phyloP scores from a whole-genome alignment of 345 rosid genomes.

The Turritis glabra region DNA sequence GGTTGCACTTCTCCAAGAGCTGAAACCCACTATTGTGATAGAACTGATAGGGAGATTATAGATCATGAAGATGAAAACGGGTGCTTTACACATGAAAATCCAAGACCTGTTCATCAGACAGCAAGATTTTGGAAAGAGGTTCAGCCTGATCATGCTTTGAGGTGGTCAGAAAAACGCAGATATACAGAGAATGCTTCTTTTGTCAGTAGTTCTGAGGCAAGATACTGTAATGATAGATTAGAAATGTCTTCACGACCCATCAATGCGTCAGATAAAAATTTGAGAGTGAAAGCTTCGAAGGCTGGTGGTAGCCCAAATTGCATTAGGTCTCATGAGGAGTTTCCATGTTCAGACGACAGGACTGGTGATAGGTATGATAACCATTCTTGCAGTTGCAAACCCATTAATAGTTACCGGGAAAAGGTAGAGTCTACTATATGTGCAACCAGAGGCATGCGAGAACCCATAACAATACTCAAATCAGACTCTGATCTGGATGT shows the following conservation, averaged over 20 bases:
- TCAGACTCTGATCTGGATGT: conserved; percentile 57
- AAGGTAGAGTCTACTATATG: conserved; percentile 58
- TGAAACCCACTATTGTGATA: conserved; percentile 48
- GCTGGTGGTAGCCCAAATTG: conserved; percentile 48
- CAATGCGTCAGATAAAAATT: conserved; percentile 50
- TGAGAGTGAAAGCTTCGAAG: conserved; percentile 52
- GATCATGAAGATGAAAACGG: conserved; percentile 53
- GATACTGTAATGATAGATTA: conserved; percentile 53
- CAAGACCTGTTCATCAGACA: conserved; percentile 55
- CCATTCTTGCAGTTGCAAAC: conserved; percentile 68
- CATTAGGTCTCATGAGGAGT: conserved; percentile 53
- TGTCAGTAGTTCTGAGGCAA: conserved; percentile 50
- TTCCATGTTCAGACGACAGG: conserved; percentile 46
- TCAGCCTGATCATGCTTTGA: conserved; percentile 51
- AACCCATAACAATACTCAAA: conserved; percentile 52
- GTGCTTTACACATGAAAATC: conserved; percentile 51
- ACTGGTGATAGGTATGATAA: conserved; percentile 57
- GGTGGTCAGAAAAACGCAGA: conserved; percentile 58
- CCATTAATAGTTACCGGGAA: conserved; percentile 51
- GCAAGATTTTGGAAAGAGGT: conserved; percentile 56
- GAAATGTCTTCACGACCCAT: conserved; percentile 53
- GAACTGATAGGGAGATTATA: conserved; percentile 33
- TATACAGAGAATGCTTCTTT: conserved; percentile 47
- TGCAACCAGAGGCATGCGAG: conserved; percentile 51
- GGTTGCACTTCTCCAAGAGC: conserved; percentile 38